Evolutionary conservation across 768 basidiomycete species (phyloP), one percentile per base, ranked within the genome.

Genomic region (Candolleomyces aberdarensis): DNA sequence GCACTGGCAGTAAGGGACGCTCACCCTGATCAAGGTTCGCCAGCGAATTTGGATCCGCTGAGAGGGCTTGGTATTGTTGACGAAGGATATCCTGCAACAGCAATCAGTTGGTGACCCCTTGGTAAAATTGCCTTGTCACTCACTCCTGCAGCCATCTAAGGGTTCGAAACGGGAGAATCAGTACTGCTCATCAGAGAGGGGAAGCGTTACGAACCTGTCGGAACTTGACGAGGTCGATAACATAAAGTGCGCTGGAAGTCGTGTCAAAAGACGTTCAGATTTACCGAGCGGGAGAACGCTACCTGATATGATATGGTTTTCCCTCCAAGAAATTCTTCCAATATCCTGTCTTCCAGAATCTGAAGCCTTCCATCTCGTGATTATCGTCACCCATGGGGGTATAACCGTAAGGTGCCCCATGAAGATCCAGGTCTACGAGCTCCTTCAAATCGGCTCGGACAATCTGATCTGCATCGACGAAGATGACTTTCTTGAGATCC

Each of bases 271-370:
- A 41, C 60, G n/a, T 48, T 36, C 26, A 6, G 36, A 43, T 40
- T 14, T 46, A 19, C 32, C 3, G 17, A 58, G 9, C 19, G 29
- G 41, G 17, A 29, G 41, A 26, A 47, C 29, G 11, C 26, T 63
- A 93, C 93, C 92, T 95, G 73, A 99, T 99, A 69, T 98, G 97
- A 76, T 99, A 98, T 11, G 94, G 91, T 58, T 78, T 77, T 0
- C 92, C 96, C 50, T 81, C 77, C 57, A 98, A 76, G 68, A 92
- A 93, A 22, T 98, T 89, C 65, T 83, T 87, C 97, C 96, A 95
- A 67, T 95, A 96, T 0, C 95, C 97, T 0, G 88, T 91, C 76
- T 98, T 98, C 97, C 97, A 99, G 78, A 99, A 99, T 31, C 97
- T 80, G 79, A 95, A 99, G 0, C 96, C 95, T 71, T 98, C 97